Evolutionary conservation across 768 basidiomycete species (phyloP), one percentile per base, ranked within the genome.

Genomic region (Neoboletus subvelutipes): DNA sequence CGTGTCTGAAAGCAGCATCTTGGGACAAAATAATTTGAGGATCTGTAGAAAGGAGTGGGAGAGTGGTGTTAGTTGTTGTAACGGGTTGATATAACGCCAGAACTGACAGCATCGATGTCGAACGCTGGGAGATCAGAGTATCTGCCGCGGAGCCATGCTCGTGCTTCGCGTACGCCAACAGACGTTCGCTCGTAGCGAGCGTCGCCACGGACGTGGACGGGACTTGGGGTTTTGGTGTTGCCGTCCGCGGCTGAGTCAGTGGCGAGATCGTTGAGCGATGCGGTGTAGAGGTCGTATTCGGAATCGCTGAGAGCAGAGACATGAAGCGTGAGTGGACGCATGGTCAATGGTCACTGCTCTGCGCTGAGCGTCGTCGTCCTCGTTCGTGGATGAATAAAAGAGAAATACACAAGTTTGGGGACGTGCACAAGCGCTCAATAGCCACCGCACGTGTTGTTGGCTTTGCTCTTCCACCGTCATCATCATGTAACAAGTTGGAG

Each of bases 131-230:
- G 66, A 59, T 79, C 74, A 6, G 81, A 73, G 64, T 88, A 91
- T 57, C 88, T 76, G 13, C 90, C 90, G 24, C 87, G 73, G 49
- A 92, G 71, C 89, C 89, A 92, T 5, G 86, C 89, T 39, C 88
- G 76, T 11, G 78, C 85, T 67, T 92, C 90, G 31, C 89, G 80
- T 3, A 76, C 79, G 40, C 85, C 80, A 12, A 90, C 73, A 5
- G 69, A 61, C 51, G 82, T 76, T 18, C 71, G 67, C 57, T 87
- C 86, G 62, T 82, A 86, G 64, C 80, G 78, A 1, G 69, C 72
- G 69, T 85, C 83, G 56, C 78, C 71, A 47, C 71, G 68, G 50
- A 48, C 36, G 45, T 31, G 55, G 13, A 52, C 34, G 29, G 45
- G 26, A 3, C 33, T 13, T 18, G 41, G 34, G 20, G 15, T 2